These are phyloP conservation scores for Farysia itapuensis DNA, from an alignment of 1,284 basidiomycete species.

Conservation along the genomic window DNA sequence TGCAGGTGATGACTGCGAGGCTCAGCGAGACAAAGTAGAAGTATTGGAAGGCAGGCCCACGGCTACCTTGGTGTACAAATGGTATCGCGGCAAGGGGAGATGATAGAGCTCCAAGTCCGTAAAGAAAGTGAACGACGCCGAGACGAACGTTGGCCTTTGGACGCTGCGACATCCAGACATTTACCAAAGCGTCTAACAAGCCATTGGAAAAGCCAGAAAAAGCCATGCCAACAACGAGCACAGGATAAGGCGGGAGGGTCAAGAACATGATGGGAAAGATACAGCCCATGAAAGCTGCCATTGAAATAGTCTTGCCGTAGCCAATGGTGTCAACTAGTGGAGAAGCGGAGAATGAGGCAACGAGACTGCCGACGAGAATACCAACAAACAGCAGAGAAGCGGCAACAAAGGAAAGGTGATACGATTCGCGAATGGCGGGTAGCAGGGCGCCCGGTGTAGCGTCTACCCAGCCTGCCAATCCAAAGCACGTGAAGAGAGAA, in stretches of 20 bases:
- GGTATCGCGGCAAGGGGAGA: conserved; percentile 38
- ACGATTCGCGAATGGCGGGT: conserved; percentile 33
- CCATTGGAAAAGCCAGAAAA: conserved; percentile 19
- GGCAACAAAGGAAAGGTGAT: conserved; percentile 23
- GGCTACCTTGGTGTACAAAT: conserved; percentile 14
- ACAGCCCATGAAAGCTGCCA: conserved; percentile 11
- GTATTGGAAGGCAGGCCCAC: conserved; percentile 22
- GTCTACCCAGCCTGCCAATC: conserved; percentile 38
- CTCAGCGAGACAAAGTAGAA: conserved; percentile 34
- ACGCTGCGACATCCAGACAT: conserved; percentile 29
- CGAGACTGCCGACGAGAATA: conserved; percentile 37
- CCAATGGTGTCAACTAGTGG: conserved; percentile 26
- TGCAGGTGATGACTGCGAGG: conserved; percentile 12
- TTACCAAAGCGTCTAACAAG: conserved; percentile 25
- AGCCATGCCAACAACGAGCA: conserved; percentile 30
- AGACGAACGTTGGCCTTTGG: conserved; percentile 31
- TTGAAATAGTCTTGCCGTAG: conserved; percentile 25
- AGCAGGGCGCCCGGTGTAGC: conserved; percentile 33
- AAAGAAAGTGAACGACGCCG: conserved; percentile 36
- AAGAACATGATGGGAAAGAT: conserved; percentile 25
- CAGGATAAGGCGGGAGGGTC: conserved; percentile 33
- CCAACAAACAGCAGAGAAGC: conserved; percentile 40
- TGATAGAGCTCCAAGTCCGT: conserved; percentile 40
- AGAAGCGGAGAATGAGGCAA: conserved; percentile 17
- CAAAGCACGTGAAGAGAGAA: conserved; percentile 25